Conservation (phyloP, 2,329 filamentous ascomycete genomes). For the Phialemoniopsis sp. region DNA sequence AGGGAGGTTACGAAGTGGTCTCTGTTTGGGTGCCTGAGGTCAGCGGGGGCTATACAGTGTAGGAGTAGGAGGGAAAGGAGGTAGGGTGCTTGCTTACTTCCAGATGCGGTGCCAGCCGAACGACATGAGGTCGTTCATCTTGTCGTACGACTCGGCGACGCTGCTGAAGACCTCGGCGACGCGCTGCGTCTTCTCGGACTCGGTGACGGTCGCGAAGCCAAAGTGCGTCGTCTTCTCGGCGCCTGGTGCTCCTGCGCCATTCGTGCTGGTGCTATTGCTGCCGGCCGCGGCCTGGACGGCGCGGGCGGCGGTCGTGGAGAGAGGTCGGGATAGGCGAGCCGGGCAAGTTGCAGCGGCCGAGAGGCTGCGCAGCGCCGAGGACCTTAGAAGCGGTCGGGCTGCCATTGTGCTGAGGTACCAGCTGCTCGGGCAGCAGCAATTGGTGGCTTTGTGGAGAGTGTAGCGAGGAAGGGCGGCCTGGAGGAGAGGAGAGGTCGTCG, state of each 20-base stretch:
- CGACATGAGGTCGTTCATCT: slow-evolving; percentile 99
- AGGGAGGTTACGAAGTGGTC: slow-evolving; percentile 92
- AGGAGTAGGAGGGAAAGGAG: not conserved
- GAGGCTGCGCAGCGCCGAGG: slow-evolving; percentile 1
- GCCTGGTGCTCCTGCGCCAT: not conserved
- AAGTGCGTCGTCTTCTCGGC: slow-evolving; percentile 70
- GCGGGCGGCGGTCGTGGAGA: not conserved
- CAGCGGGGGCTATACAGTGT: not conserved
- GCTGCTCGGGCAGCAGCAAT: not conserved
- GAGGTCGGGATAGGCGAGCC: not conserved
- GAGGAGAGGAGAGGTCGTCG: not conserved
- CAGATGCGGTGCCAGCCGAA: slow-evolving; percentile 93
- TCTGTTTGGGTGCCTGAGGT: slow-evolving; percentile 22
- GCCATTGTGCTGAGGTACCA: slow-evolving; percentile 1
- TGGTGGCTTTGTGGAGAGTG: too few species aligned
- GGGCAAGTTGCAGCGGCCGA: not conserved
- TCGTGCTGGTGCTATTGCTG: slow-evolving; percentile 2
- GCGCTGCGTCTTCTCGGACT: slow-evolving; percentile 66
- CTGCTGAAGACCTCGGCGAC: slow-evolving; percentile 91
- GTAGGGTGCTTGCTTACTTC: slow-evolving; percentile 53
- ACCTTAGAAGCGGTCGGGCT: slow-evolving; percentile 1
- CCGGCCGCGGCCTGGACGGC: not conserved
- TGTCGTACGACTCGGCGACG: slow-evolving; percentile 90
- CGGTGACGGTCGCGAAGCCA: slow-evolving; percentile 80
- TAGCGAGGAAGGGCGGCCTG: not conserved